These are phyloP conservation scores for Apiospora arundinis DNA, from an alignment of 2,329 filamentous ascomycete species.

Conservation along the genomic window DNA sequence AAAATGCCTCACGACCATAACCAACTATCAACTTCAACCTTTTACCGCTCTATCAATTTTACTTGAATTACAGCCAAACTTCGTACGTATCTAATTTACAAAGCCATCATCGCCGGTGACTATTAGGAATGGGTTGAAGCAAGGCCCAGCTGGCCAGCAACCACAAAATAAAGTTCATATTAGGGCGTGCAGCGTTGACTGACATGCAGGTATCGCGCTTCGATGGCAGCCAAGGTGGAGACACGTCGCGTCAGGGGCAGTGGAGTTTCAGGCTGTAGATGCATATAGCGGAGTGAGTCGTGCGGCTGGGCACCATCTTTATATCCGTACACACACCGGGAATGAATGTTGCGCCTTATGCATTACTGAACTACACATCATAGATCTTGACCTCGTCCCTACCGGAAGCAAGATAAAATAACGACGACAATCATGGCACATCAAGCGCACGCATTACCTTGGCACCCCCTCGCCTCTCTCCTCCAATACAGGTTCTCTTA, in stretches of 20 bases:
- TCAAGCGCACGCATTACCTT: conserved; percentile 15
- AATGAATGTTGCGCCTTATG: not conserved
- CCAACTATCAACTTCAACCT: too few species aligned
- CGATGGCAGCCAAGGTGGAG: not conserved
- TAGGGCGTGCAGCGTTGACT: not conserved
- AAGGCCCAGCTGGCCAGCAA: too few species aligned
- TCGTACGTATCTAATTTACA: too few species aligned
- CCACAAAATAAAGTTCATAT: not conserved
- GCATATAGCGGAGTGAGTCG: not conserved
- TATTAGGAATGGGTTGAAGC: too few species aligned
- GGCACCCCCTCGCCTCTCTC: conserved; percentile 5
- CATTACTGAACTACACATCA: not conserved
- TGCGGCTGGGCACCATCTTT: not conserved
- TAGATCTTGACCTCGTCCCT: not conserved
- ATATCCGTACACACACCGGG: not conserved
- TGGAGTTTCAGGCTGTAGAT: not conserved
- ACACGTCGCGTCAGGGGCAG: not conserved
- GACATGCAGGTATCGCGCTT: not conserved
- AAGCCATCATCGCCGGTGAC: too few species aligned
- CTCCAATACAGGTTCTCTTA: not conserved
- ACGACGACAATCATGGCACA: not conserved
- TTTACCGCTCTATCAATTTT: too few species aligned
- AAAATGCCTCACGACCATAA: too few species aligned
- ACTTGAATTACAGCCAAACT: too few species aligned
- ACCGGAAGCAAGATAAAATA: not conserved